phyloP scores from a whole-genome alignment of 2,329 filamentous ascomycete genomes.

The Fusarium buharicum region DNA sequence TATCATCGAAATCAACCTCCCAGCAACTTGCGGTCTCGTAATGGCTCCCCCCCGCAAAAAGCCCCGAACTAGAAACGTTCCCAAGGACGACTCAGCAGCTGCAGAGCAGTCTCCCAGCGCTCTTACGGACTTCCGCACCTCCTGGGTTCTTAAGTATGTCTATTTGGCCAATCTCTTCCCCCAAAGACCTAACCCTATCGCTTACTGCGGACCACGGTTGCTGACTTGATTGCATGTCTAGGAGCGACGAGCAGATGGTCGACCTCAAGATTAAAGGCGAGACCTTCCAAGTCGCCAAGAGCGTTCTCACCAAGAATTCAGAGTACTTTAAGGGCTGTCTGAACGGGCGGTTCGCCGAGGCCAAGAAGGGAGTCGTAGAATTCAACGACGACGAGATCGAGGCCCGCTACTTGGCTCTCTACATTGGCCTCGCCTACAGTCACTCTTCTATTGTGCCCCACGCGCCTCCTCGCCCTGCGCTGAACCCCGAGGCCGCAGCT shows the following conservation, averaged over 20 bases:
- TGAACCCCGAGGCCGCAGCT: slow-evolving; percentile 43
- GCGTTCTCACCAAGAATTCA: slow-evolving; percentile 47
- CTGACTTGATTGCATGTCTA: slow-evolving; percentile 24
- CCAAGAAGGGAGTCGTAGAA: slow-evolving; percentile 40
- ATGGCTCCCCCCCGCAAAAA: slow-evolving; percentile 38
- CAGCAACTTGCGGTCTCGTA: neutral
- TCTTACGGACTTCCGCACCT: slow-evolving; percentile 47
- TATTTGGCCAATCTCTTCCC: neutral
- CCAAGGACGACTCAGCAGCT: slow-evolving; percentile 26
- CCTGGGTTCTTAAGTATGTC: slow-evolving; percentile 51
- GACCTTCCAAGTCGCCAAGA: slow-evolving; percentile 46
- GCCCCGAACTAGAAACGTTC: slow-evolving; percentile 26
- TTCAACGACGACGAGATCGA: slow-evolving; percentile 49
- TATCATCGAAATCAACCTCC: neutral
- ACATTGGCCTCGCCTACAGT: slow-evolving; percentile 51
- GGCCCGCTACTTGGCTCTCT: slow-evolving; percentile 49
- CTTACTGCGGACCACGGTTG: neutral
- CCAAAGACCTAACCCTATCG: neutral
- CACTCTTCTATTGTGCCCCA: slow-evolving; percentile 50
- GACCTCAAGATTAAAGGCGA: slow-evolving; percentile 48
- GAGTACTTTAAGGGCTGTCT: slow-evolving; percentile 50
- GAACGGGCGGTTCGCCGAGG: slow-evolving; percentile 45
- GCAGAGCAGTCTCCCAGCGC: slow-evolving; percentile 41
- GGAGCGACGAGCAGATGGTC: slow-evolving; percentile 46
- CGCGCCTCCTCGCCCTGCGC: slow-evolving; percentile 35